Base-by-base conservation (phyloP, 1,139 yeast species). In the Nakaseomyces uthaithaninus region DNA sequence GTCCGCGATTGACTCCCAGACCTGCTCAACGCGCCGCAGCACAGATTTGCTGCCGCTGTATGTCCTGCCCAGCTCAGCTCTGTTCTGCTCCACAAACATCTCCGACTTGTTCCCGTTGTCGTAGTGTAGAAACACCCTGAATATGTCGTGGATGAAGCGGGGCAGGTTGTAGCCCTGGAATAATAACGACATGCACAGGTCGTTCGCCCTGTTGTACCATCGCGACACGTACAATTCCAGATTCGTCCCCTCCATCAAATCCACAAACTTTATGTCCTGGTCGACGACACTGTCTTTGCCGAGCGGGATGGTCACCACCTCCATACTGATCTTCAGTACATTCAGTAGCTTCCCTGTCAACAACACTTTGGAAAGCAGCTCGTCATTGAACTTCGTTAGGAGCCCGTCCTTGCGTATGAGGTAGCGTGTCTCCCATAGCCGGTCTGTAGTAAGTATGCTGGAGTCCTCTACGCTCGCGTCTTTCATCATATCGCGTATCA, bases 391-490 rank as follows among this genome's bases (percentile, higher is more conserved):
- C 49, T 81, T 91, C 40, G 73, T 71, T 2, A 93, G 77, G 17
- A 87, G 55, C 0, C 93, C 94, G 53, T 84, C 94, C 40, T 74
- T 73, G 40, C 91, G 69, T 8, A 87, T 69, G 9, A 85, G 74
- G 57, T 75, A 91, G 43, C 86, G 75, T 45, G 85, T 85, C 42
- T 83, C 84, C 97, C 97, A 91, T 53, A 82, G 80, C 45, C 80
- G 78, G 50, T 87, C 95, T 44, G 77, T 70, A 47, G 74, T 72
- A 15, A 72, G 59, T 38, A 69, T 67, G 46, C 72, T 70, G 6
- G 59, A 35, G 37, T 52, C 31, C 42, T 54, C 31, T 8, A 46
- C 43, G 60, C 64, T 42, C 52, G 58, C 44, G 28, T 49, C 42
- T 38, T 49, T 45, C 50, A 52, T 50, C 4, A 59, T 62, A 33